Evolutionary conservation across 176 grass and related monocot genomes (phyloP), one percentile per base, ranked within the genome.

Genomic region (Rhipidocladum racemiflorum): DNA sequence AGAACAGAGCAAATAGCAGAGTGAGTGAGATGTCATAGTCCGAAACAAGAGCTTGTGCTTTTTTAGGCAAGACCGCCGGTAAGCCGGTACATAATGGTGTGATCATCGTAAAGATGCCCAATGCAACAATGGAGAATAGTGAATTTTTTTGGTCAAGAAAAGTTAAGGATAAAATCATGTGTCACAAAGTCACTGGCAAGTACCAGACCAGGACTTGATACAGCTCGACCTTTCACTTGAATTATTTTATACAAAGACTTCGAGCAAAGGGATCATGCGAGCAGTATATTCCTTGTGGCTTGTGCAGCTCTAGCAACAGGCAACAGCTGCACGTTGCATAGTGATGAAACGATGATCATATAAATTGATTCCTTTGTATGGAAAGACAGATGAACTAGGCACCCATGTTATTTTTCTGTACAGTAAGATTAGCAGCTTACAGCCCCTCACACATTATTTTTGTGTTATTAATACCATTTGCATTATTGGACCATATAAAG

Each of bases 231-330:
- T 25, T 28, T 61, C 53, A 39, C 17, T 36, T 61, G 44, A 35
- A 36, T 40, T 81, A 67, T 63, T 86, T 38, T 70, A 70, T 61
- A 18, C 18, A 40, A 75, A 59, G 7, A 50, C 62, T 30, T 68
- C 21, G 16, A 69, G 71, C 30, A 43, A 65, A 86, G 36, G 44
- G 57, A 80, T 55, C 24, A 44, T 34, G 76, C 23, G 80, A 54
- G 12, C 5, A 23, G 68, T 71, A 67, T 38, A 74, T 60, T 59
- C 21, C 3, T 38, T 39, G 49, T 57, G 54, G 8, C 54, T 57
- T 24, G 30, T 76, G 29, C 13, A 40, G 17, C 40, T 76, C 34
- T 69, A 48, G 40, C 32, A 81, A 81, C 36, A 81, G 48, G 40
- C 32, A 81, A 81, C 36, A 81, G 48, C 46, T 51, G 25, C 35